Base-by-base conservation (phyloP, 768 basidiomycete species). In the Serendipita vermifera region DNA sequence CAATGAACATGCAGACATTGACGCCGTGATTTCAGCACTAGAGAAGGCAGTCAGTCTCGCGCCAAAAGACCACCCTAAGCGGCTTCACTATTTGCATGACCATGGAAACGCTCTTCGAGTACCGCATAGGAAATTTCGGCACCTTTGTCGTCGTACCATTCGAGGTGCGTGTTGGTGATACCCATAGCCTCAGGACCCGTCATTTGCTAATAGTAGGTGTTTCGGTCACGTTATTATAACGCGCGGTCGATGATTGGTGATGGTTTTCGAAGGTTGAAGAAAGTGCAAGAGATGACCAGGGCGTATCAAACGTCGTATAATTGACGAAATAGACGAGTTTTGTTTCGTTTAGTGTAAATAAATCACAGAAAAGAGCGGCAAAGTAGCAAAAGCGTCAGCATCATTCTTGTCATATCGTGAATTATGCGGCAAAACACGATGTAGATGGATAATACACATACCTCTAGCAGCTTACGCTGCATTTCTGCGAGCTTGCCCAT, bases 181-280 rank as follows among this genome's bases (percentile, higher is more conserved):
- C 96, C 96, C 90, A 99, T 94, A 17, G 96, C 92, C 72, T 99
- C 94, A 41, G 94, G 87, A n/a, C 90, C 93, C 93, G 97, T 97
- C 91, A 94, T 94, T 92, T 94, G 93, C 93, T 96, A 60, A 55
- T 17, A 58, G 59, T 51, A 22, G 33, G 15, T 5, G 14, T 31
- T n/a, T n/a, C n/a, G n/a, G n/a, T n/a, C n/a, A 22, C 2, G 55
- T 32, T n/a, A n/a, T n/a, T n/a, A n/a, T n/a, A n/a, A n/a, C n/a
- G n/a, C n/a, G n/a, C n/a, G n/a, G n/a, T n/a, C n/a, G n/a, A n/a
- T n/a, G n/a, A n/a, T n/a, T n/a, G n/a, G n/a, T n/a, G n/a, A n/a
- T n/a, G n/a, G n/a, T n/a, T n/a, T n/a, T 29, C 27, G 60, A 48
- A 62, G 26, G 33, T 39, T 6, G 24, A 20, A 57, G 38, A 55